These are phyloP conservation scores for Zizania latifolia DNA, from an alignment of 176 grass and related monocot genomes.

Conservation along the genomic window DNA sequence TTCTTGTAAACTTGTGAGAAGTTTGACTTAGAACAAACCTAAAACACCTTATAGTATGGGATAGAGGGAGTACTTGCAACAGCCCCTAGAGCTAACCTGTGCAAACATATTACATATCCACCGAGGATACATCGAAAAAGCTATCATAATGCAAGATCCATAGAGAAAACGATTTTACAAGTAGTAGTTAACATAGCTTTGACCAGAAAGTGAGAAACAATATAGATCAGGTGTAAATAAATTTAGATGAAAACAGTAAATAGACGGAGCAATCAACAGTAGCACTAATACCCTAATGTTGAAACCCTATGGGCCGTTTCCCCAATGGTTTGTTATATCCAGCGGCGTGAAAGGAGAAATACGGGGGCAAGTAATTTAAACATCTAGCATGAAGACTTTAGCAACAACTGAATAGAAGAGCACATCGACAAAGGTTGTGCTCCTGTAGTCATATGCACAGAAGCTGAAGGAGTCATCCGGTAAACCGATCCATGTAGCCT, in stretches of 20 bases:
- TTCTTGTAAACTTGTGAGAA: too few species aligned
- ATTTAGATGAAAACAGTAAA: neutral
- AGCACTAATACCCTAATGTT: neutral
- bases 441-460: neutral
- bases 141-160: too few species aligned
- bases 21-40: too few species aligned
- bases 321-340: neutral
- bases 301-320: neutral
- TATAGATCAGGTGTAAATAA: neutral
- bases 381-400: neutral
- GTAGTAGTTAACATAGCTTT: neutral
- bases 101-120: neutral
- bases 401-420: neutral
- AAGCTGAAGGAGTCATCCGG: neutral
- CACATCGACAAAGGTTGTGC: too few species aligned
- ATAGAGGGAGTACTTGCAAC: too few species aligned
- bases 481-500: too few species aligned
- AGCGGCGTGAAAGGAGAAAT: too few species aligned
- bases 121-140: neutral
- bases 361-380: neutral
- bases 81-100: too few species aligned
- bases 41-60: too few species aligned
- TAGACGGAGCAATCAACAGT: neutral
- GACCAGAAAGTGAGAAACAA: neutral
- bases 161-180: neutral